Conservation (phyloP, 495 filamentous ascomycete genomes). For the Cercophora newfieldiana region DNA sequence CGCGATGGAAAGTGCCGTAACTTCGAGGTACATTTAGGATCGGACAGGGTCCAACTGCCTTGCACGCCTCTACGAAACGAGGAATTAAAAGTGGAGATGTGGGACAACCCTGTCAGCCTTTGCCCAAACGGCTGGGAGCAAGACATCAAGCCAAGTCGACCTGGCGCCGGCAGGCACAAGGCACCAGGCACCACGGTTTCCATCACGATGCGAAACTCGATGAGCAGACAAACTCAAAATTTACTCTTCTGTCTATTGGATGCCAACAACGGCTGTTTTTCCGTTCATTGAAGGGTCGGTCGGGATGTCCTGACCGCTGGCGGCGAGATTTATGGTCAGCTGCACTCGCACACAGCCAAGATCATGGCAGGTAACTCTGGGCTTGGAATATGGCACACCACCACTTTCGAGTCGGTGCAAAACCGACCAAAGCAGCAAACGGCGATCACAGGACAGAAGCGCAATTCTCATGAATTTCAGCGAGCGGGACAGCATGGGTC, state of each 20-base stretch:
- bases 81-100: not conserved
- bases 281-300: not conserved
- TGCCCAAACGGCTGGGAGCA: not conserved
- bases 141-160: too few species aligned
- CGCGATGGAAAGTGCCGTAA: not conserved
- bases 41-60: not conserved
- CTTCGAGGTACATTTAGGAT: not conserved
- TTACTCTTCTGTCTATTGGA: not conserved
- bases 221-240: not conserved
- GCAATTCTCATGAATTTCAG: conserved; percentile 18
- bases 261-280: not conserved
- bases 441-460: conserved; percentile 27
- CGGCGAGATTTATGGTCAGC: not conserved
- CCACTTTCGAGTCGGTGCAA: conserved; percentile 26
- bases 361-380: conserved; percentile 24
- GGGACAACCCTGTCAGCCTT: not conserved
- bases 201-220: not conserved
- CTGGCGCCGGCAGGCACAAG: not conserved
- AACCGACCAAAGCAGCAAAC: conserved; percentile 14
- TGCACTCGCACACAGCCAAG: not conserved
- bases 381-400: conserved; percentile 31
- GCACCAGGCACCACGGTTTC: not conserved
- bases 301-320: not conserved
- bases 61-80: not conserved
- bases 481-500: conserved; percentile 3